Base-by-base conservation (phyloP, 495 filamentous ascomycete species). In the Aspergillus haitiensis region DNA sequence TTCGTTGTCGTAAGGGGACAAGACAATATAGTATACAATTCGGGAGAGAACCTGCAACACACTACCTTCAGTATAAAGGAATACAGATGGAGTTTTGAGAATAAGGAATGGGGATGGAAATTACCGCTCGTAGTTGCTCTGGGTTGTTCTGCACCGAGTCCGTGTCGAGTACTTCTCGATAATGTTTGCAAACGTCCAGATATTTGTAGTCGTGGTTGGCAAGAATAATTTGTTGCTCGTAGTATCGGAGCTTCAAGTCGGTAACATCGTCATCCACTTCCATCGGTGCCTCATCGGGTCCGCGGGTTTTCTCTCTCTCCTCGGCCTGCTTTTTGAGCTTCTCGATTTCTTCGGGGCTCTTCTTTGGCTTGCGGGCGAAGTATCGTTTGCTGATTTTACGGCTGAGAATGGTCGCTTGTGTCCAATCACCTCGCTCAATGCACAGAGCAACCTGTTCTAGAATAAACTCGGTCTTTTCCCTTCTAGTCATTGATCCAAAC, bases 391-490 rank as follows among this genome's bases (percentile, higher is more conserved):
- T 93, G 78, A 98, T 97, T 83, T 98, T 98, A 67, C 94, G 87
- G 72, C 88, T 91, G 32, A 98, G 82, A 67, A 98, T 96, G 55
- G 86, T 87, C 21, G 95, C 95, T 74, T 98, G 94, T 56, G 88
- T 94, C 90, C 91, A 98, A 73, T 98, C 94, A 36, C 87, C 89
- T 59, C 87, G 92, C 77, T 98, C 90, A 69, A 98, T 97, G 79
- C 94, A 97, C 52, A 98, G 80, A 11, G 86, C 84, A 50, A 98
- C 93, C 75, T 98, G 94, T 68, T 93, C 91, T 50, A 98, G 81
- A 64, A 98, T 98, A 70, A 98, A 98, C 66, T 97, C 94, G 11
- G 90, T 93, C 88, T 98, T 98, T 72, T 98, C 94, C 60, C 95
- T 86, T 64, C 93, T 82, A 46, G 90, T 88, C 94, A 98, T 98